These are phyloP conservation scores for Naganishia antarctica DNA, from an alignment of 768 basidiomycete genomes.

Conservation along the genomic window DNA sequence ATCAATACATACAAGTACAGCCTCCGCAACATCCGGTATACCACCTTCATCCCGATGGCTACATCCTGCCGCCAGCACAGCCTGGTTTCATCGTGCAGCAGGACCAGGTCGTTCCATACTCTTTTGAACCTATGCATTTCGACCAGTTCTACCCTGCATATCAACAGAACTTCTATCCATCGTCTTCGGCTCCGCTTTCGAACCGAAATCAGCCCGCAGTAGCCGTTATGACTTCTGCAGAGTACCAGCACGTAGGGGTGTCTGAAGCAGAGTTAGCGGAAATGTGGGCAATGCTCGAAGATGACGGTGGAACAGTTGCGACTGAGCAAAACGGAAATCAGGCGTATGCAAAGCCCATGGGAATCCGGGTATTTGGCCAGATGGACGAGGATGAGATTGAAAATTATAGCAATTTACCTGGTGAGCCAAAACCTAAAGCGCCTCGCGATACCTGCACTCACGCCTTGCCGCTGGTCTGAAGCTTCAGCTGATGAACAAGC, in stretches of 20 bases:
- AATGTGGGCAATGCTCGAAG: slow-evolving; percentile 35
- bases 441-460: neutral
- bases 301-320: slow-evolving; percentile 12
- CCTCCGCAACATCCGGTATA: neutral
- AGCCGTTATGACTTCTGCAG: slow-evolving; percentile 5
- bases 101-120: slow-evolving; percentile 27
- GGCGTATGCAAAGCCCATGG: neutral
- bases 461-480: neutral
- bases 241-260: slow-evolving; percentile 20
- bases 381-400: slow-evolving; percentile 4
- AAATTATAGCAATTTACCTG: slow-evolving; percentile 21
- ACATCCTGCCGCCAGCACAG: slow-evolving; percentile 22
- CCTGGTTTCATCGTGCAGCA: slow-evolving; percentile 24
- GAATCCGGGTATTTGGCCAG: neutral
- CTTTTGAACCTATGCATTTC: slow-evolving; percentile 34
- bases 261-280: slow-evolving; percentile 34
- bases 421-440: slow-evolving; percentile 3
- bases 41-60: slow-evolving; percentile 1
- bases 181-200: neutral
- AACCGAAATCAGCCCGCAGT: neutral
- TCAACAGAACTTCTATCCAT: neutral
- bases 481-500: neutral
- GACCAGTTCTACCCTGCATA: slow-evolving; percentile 4
- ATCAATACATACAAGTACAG: neutral
- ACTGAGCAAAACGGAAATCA: neutral